These are phyloP conservation scores for Sphagnum tenellum DNA, from an alignment of 225 moss, liverwort and hornwort genomes.

Conservation along the genomic window DNA sequence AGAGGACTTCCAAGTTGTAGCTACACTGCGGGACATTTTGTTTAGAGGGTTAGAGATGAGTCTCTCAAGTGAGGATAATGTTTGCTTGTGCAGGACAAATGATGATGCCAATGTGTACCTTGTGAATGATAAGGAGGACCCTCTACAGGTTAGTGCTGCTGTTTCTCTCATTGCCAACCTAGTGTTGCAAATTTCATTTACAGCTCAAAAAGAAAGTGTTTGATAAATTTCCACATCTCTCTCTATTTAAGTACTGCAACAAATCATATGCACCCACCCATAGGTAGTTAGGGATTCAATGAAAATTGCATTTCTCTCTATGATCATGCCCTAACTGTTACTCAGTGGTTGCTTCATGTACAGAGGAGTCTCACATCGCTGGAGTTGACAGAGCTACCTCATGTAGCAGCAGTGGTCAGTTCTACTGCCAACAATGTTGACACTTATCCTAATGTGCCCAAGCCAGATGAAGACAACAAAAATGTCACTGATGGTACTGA, in stretches of 20 bases:
- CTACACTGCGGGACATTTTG: too few relatives aligned
- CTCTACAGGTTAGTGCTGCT: slow-evolving; percentile 61
- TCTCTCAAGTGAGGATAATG: background rate
- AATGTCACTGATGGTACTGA: slow-evolving; percentile 13
- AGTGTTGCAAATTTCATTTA: too few relatives aligned
- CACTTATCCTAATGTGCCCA: slow-evolving; percentile 14
- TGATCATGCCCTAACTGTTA: too few relatives aligned
- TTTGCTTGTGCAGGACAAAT: slow-evolving; percentile 47
- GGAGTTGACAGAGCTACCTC: slow-evolving; percentile 70
- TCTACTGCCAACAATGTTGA: slow-evolving; percentile 19
- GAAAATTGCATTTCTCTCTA: too few relatives aligned
- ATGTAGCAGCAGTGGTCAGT: slow-evolving; percentile 25
- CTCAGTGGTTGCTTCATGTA: slow-evolving; percentile 2
- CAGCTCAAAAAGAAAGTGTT: too few relatives aligned
- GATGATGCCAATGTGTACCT: slow-evolving; percentile 97
- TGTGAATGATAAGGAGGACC: slow-evolving; percentile 92
- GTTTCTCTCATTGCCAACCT: too few relatives aligned
- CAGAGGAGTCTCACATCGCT: slow-evolving; percentile 96
- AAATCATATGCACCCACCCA: too few relatives aligned
- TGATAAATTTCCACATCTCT: too few relatives aligned
- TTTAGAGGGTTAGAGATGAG: too few relatives aligned
- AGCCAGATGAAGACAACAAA: slow-evolving; percentile 26
- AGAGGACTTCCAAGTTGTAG: too few relatives aligned
- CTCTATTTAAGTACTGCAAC: too few relatives aligned
- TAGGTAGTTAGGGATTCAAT: too few relatives aligned